Percentiles rank a stretch among this genome's conserved stretches.
Conservation (phyloP, 441 rosid genomes). For the Biscutella laevigata region DNA sequence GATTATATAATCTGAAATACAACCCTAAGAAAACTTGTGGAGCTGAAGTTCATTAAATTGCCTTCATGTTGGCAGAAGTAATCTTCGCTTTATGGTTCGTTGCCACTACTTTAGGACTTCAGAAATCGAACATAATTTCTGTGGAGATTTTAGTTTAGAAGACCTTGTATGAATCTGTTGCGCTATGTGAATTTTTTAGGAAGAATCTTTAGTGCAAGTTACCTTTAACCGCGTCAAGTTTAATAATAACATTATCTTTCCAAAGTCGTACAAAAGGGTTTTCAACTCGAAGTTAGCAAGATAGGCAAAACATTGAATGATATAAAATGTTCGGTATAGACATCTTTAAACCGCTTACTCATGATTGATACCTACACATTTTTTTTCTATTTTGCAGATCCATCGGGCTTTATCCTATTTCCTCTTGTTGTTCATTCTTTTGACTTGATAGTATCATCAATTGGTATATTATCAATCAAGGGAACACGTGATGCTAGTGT, state of each 20-base stretch:
- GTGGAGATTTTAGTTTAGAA: neutral
- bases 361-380: neutral
- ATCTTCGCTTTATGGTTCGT: neutral
- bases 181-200: neutral
- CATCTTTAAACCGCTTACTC: neutral
- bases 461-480: conserved; percentile 87
- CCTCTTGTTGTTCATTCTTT: conserved; percentile 97
- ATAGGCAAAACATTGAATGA: neutral
- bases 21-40: neutral
- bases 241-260: neutral
- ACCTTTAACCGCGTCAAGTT: neutral
- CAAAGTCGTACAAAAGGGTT: neutral
- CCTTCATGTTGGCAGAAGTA: neutral
- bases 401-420: conserved; percentile 95
- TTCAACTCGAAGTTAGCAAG: neutral
- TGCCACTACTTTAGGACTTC: neutral
- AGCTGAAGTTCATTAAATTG: neutral
- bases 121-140: neutral
- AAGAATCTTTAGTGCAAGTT: neutral
- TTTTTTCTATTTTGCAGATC: conserved; percentile 55
- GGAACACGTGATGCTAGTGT: conserved; percentile 68
- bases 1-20: neutral
- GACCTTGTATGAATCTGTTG: neutral
- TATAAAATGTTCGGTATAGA: neutral
- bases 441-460: conserved; percentile 87